Conservation (phyloP, 2,329 filamentous ascomycete species). For the Epichloe glyceriae region DNA sequence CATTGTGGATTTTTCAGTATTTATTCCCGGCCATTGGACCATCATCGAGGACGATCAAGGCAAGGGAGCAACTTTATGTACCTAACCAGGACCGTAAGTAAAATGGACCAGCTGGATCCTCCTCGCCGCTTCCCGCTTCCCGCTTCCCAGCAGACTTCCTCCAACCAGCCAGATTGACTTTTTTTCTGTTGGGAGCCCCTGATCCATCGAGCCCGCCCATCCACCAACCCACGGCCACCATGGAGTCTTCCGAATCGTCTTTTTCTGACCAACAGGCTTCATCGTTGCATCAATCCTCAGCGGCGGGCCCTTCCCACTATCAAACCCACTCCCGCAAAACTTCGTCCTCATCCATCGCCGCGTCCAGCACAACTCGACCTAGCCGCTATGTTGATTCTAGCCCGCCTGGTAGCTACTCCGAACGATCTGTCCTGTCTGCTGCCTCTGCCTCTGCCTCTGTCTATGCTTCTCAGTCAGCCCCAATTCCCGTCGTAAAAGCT, state of each 20-base stretch:
- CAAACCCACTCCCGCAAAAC: slow-evolving; percentile 19
- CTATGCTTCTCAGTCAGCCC: slow-evolving; percentile 32
- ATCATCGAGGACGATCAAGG: neutral
- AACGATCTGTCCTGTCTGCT: slow-evolving; percentile 51
- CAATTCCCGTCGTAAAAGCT: slow-evolving; percentile 28
- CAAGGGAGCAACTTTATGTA: neutral
- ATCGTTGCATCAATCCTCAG: neutral
- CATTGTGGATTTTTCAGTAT: neutral
- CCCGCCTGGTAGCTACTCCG: slow-evolving; percentile 42
- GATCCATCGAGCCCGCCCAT: neutral
- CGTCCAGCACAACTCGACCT: slow-evolving; percentile 33
- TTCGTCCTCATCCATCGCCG: slow-evolving; percentile 29
- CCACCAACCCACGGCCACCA: neutral
- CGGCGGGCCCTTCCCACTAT: neutral
- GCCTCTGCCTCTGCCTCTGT: slow-evolving; percentile 21
- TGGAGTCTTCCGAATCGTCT: slow-evolving; percentile 3
- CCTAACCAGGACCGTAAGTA: neutral
- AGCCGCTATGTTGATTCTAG: slow-evolving; percentile 46
- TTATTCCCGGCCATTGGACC: neutral
- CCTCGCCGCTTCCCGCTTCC: neutral
- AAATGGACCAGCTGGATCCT: neutral
- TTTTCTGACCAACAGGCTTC: neutral
- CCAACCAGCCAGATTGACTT: neutral
- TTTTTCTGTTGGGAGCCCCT: slow-evolving; percentile 1
- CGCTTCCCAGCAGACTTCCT: neutral